Evolutionary conservation across 441 rosid species (phyloP).

Genomic region (Mallotus repandus): DNA sequence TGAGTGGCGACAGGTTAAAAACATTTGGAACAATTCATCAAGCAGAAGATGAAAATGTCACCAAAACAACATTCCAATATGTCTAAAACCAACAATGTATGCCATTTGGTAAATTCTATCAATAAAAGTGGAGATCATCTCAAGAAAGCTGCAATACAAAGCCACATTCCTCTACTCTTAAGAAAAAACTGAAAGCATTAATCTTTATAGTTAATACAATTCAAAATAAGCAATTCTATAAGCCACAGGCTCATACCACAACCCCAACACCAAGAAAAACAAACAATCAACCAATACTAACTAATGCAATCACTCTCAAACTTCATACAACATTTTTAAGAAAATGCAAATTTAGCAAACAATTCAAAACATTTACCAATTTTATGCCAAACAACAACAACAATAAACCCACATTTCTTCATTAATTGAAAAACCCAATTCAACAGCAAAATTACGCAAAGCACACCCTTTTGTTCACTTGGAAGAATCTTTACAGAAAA

Average conservation of each 20-base stretch:
- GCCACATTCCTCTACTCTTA: not conserved
- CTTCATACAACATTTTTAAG: not conserved
- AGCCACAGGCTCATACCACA: not conserved
- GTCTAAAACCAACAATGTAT: not conserved
- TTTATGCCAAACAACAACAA: not conserved
- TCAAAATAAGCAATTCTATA: not conserved
- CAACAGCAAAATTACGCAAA: not conserved
- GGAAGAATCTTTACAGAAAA: not conserved
- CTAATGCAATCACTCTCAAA: not conserved
- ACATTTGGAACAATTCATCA: not conserved
- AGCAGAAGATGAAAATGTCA: not conserved
- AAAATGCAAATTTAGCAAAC: too few relatives aligned
- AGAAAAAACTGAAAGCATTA: not conserved
- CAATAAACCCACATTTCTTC: not conserved
- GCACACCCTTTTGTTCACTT: too few relatives aligned
- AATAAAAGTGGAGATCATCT: not conserved
- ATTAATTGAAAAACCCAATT: not conserved
- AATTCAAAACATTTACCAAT: too few relatives aligned
- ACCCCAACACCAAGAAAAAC: not conserved
- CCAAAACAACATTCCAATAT: not conserved
- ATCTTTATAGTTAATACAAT: not conserved
- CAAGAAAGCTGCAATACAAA: not conserved
- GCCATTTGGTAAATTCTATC: not conserved
- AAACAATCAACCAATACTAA: not conserved
- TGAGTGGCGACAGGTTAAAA: not conserved